Evolutionary conservation across 768 basidiomycete species (phyloP).

Genomic region (Mycena rebaudengoi): DNA sequence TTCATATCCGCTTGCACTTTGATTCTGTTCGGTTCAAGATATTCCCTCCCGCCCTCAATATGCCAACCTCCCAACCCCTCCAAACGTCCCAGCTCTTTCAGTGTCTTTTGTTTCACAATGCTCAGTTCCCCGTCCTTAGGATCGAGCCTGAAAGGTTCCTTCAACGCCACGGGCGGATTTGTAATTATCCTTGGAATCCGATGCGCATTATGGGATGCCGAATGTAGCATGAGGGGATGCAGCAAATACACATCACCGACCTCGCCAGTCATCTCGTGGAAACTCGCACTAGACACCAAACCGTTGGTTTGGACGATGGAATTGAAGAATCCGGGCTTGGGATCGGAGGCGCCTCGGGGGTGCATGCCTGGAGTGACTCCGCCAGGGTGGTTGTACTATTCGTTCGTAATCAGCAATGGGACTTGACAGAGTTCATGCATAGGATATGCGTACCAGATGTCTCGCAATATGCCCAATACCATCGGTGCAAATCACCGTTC

Average conservation of each 20-base stretch:
- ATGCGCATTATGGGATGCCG: constrained; percentile 66
- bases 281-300: constrained; percentile 47
- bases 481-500: constrained; percentile 67
- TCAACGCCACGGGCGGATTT: constrained; percentile 67
- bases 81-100: constrained; percentile 54
- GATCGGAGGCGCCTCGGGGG: constrained; percentile 17
- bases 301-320: constrained; percentile 46
- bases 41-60: constrained; percentile 55
- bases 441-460: constrained; percentile 47
- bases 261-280: constrained; percentile 66
- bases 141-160: constrained; percentile 62
- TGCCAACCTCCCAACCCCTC: constrained; percentile 55
- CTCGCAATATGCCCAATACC: constrained; percentile 58
- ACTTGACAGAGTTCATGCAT: neutral
- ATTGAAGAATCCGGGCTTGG: constrained; percentile 28
- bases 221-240: constrained; percentile 73
- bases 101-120: constrained; percentile 66
- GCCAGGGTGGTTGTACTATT: constrained; percentile 18
- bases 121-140: constrained; percentile 57
- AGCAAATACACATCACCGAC: constrained; percentile 69
- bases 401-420: neutral
- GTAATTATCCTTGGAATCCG: constrained; percentile 69
- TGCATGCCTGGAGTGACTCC: constrained; percentile 28
- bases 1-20: constrained; percentile 55
- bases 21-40: constrained; percentile 56